These are phyloP conservation scores for Tetradesmus obliquus DNA, from an alignment of 139 green algal genomes.

Conservation along the genomic window DNA sequence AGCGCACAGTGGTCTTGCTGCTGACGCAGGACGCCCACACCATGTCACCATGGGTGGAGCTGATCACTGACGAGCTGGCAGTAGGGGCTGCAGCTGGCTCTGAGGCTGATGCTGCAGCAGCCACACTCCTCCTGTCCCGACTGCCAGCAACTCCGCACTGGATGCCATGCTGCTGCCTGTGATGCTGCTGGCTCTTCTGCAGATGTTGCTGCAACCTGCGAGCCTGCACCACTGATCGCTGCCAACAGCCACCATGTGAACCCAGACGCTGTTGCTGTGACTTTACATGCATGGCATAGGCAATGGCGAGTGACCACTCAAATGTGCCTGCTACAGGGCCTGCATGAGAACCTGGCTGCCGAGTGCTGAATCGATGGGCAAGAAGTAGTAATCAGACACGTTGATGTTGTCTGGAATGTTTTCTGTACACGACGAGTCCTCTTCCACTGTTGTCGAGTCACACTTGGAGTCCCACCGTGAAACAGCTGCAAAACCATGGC, in stretches of 20 bases:
- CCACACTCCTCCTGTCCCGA: not conserved
- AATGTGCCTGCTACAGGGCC: not conserved
- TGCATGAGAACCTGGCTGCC: not conserved
- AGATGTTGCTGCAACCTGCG: not conserved
- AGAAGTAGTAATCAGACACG: no score
- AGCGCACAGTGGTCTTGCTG: constrained; percentile 6
- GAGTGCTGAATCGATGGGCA: not conserved
- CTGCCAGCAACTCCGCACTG: not conserved
- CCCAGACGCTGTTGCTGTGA: not conserved
- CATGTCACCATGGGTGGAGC: not conserved
- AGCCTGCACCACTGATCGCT: not conserved
- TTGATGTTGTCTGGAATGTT: no score
- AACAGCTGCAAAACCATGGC: no score
- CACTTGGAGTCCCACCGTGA: no score
- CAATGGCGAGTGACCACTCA: not conserved
- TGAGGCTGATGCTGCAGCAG: not conserved
- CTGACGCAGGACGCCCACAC: constrained; percentile 41
- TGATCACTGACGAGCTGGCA: not conserved
- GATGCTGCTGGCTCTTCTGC: constrained; percentile 3
- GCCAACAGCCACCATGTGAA: not conserved
- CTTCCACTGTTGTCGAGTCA: no score
- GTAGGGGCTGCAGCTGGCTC: not conserved
- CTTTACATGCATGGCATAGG: not conserved
- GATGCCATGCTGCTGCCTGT: not conserved
- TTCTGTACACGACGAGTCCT: no score